Percentiles rank a stretch among this genome's conserved stretches.
These are phyloP conservation scores for Kodamaea alishanica DNA, from an alignment of 1,139 yeast genomes.

Conservation along the genomic window DNA sequence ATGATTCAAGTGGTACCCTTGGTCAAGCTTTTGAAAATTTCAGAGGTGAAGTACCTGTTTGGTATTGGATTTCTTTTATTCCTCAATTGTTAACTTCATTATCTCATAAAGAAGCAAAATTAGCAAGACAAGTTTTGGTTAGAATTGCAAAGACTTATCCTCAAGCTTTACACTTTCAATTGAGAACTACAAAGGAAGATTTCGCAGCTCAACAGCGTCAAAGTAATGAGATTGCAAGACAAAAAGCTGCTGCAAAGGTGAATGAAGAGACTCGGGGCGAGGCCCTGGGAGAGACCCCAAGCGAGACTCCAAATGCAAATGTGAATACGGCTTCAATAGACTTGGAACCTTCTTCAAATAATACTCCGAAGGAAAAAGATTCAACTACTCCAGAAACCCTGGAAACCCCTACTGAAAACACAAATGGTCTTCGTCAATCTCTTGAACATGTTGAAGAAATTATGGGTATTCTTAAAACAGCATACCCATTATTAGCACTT, in stretches of 20 bases:
- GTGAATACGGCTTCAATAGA: slow-evolving; percentile 2
- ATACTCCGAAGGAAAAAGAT: slow-evolving; percentile 6
- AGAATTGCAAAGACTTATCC: slow-evolving; percentile 96
- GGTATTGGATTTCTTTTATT: slow-evolving; percentile 98
- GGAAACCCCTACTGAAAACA: neutral
- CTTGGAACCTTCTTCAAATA: slow-evolving; percentile 3
- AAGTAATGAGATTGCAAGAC: slow-evolving; percentile 56
- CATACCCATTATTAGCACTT: slow-evolving; percentile 88
- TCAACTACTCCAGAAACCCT: slow-evolving; percentile 11
- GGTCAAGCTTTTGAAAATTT: slow-evolving; percentile 88
- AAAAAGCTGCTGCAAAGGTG: slow-evolving; percentile 16
- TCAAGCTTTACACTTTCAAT: slow-evolving; percentile 93
- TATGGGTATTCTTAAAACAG: slow-evolving; percentile 91
- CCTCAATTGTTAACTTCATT: slow-evolving; percentile 90
- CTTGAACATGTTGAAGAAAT: slow-evolving; percentile 96
- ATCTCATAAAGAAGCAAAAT: slow-evolving; percentile 84
- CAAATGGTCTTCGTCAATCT: slow-evolving; percentile 54
- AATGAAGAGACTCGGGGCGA: neutral
- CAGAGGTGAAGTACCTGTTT: slow-evolving; percentile 94
- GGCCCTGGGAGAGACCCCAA: slow-evolving; percentile 4
- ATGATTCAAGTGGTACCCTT: slow-evolving; percentile 77
- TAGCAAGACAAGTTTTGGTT: slow-evolving; percentile 82
- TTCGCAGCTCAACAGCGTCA: slow-evolving; percentile 84
- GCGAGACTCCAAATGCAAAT: slow-evolving; percentile 2
- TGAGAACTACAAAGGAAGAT: slow-evolving; percentile 93